These are phyloP conservation scores for Aspergillus luchuensis DNA, from an alignment of 2,329 filamentous ascomycete genomes.

Conservation along the genomic window DNA sequence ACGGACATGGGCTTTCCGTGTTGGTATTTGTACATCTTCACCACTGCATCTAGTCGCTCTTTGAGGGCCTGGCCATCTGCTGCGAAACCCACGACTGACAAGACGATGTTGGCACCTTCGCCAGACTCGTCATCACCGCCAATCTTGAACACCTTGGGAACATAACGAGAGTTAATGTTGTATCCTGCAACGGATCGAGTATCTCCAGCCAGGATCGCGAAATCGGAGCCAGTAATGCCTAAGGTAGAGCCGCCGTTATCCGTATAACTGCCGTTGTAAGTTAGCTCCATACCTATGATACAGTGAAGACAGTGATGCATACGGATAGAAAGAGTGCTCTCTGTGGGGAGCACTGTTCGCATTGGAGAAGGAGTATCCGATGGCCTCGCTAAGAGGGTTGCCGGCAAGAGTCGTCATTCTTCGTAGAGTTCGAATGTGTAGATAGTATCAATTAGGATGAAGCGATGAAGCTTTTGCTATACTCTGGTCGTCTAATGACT, in stretches of 20 bases:
- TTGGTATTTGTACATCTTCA: constrained; percentile 99
- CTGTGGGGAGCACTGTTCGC: constrained; percentile 52
- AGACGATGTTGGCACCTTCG: constrained; percentile 79
- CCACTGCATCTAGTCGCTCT: constrained; percentile 88
- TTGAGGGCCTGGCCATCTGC: constrained; percentile 92
- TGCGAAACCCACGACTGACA: constrained; percentile 93
- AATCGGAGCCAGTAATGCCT: constrained; percentile 90
- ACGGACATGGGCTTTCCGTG: constrained; percentile 96
- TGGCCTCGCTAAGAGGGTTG: constrained; percentile 52
- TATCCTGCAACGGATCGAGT: constrained; percentile 94
- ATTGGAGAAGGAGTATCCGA: constrained; percentile 63
- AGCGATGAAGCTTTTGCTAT: neutral
- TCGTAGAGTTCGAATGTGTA: constrained; percentile 12
- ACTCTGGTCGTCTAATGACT: neutral
- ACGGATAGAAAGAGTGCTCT: constrained; percentile 90
- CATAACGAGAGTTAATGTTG: constrained; percentile 97
- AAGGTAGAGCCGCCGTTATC: constrained; percentile 97
- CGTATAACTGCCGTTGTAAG: constrained; percentile 64
- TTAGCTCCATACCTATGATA: constrained; percentile 15
- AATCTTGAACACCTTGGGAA: constrained; percentile 96
- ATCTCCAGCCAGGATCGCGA: constrained; percentile 95
- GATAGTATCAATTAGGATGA: constrained; percentile 8
- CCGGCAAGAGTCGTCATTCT: constrained; percentile 59
- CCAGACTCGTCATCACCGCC: constrained; percentile 86
- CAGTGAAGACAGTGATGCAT: constrained; percentile 40